Base-by-base conservation (phyloP, 192 early-diverging fungal species). In the Coemansia sp. region DNA sequence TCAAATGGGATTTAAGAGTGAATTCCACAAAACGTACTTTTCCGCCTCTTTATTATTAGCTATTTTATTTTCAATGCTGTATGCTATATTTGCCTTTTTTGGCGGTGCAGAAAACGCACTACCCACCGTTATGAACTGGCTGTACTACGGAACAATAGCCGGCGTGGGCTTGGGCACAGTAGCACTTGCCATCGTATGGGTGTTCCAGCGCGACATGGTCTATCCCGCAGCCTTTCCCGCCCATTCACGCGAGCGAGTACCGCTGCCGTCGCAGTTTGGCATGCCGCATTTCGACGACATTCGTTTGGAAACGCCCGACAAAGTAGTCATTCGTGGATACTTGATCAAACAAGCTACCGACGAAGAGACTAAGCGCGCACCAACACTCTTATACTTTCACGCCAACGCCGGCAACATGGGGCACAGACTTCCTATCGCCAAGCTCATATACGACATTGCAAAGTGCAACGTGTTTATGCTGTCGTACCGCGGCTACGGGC, bases 371-470 rank as follows among this genome's bases (percentile, higher is more conserved):
- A 84, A 70, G 29, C 62, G 50, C 1, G 79, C 86, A 15, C 85
- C 90, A 32, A 98, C 94, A 1, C 71, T 99, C 43, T 62, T 98
- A 5, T 96, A 93, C 64, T 91, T 91, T 58, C 97, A 99, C 68
- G 94, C 95, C 25, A 99, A 99, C 66, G 97, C 97, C 17, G 97
- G 97, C 27, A 99, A 99, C 72, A 94, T 98, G 91, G 97, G 97
- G 39, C 96, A 99, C 71, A 85, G 97, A 12, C 82, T 99, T 57
- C 95, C 95, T 5, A 93, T 97, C 52, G 94, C 95, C 21, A 83
- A 87, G 57, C 71, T 88, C 3, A 80, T 97, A 55, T 83, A 91
- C 65, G 66, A 80, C 22, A 70, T 73, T 22, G 84, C 86, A 37
- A 78, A 83, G 19, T 88, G 86, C 79, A 98, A 99, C 77, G 88